Conservation (phyloP, 129 eudicot genomes). For the Artemisia annua region DNA sequence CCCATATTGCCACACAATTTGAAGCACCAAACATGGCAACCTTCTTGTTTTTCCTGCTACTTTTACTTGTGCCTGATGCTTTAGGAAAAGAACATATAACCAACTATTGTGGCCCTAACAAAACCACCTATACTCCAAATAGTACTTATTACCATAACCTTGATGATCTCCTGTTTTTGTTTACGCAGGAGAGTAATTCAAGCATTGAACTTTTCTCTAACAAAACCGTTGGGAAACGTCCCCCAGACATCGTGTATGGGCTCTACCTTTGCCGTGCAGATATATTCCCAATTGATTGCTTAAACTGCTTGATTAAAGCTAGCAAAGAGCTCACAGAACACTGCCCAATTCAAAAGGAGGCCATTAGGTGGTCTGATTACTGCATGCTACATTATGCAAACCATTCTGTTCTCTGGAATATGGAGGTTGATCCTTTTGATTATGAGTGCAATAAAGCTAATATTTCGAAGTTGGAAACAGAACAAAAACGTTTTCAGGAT, state of each 20-base stretch:
- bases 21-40: neutral
- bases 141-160: conserved; percentile 5
- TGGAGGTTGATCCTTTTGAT: neutral
- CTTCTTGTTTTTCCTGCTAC: neutral
- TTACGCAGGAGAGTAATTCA: neutral
- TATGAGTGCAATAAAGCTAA: conserved; percentile 2
- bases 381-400: conserved; percentile 14
- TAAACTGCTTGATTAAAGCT: conserved; percentile 9
- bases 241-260: conserved; percentile 2
- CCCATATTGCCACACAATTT: neutral
- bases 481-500: conserved; percentile 2
- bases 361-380: conserved; percentile 10
- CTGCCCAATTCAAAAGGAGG: conserved; percentile 9
- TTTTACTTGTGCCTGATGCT: conserved; percentile 14
- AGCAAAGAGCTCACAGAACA: conserved; percentile 4
- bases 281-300: conserved; percentile 4
- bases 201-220: neutral
- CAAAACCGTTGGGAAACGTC: conserved; percentile 10
- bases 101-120: conserved; percentile 4
- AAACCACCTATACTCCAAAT: conserved; percentile 9
- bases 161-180: neutral
- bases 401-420: neutral
- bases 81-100: neutral
- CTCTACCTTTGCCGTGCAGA: conserved; percentile 15
- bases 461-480: neutral